These are phyloP conservation scores for Umbelopsis sp. DNA, from an alignment of 371 early-diverging fungal species.

Conservation along the genomic window DNA sequence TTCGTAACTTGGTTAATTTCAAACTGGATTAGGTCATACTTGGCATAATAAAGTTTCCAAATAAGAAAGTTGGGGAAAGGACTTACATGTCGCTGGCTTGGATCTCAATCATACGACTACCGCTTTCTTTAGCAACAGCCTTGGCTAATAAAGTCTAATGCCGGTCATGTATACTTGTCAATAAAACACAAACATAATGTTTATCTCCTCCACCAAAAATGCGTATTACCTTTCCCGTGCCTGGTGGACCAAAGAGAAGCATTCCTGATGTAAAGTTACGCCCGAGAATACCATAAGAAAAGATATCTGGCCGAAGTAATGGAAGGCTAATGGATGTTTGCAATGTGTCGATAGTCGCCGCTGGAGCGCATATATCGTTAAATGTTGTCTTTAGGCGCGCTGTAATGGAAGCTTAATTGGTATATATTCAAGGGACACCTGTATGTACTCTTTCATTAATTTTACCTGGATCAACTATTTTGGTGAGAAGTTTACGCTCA, in stretches of 20 bases:
- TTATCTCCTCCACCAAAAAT: not conserved
- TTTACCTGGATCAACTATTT: constrained; percentile 69
- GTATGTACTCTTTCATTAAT: not conserved
- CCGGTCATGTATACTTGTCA: not conserved
- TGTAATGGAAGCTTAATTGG: constrained; percentile 19
- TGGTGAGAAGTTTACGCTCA: constrained; percentile 59
- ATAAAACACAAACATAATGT: too few relatives aligned
- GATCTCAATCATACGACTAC: constrained; percentile 91
- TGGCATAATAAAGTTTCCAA: not conserved
- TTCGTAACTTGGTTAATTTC: constrained; percentile 54
- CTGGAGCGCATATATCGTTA: constrained; percentile 61
- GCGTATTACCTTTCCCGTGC: constrained; percentile 79
- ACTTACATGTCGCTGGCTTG: constrained; percentile 89
- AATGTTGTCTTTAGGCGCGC: constrained; percentile 67
- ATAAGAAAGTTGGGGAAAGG: not conserved
- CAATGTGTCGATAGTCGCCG: constrained; percentile 75
- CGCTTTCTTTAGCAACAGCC: constrained; percentile 95
- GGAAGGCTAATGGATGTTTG: constrained; percentile 89
- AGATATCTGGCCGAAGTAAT: constrained; percentile 79
- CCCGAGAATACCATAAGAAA: constrained; percentile 75
- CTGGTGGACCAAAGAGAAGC: constrained; percentile 97
- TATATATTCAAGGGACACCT: not conserved
- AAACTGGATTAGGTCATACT: not conserved
- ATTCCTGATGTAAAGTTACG: constrained; percentile 82
- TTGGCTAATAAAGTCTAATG: constrained; percentile 91